These are phyloP conservation scores for Ceratorhiza oryzae-sativae DNA, from an alignment of 1,284 basidiomycete species.

Conservation along the genomic window DNA sequence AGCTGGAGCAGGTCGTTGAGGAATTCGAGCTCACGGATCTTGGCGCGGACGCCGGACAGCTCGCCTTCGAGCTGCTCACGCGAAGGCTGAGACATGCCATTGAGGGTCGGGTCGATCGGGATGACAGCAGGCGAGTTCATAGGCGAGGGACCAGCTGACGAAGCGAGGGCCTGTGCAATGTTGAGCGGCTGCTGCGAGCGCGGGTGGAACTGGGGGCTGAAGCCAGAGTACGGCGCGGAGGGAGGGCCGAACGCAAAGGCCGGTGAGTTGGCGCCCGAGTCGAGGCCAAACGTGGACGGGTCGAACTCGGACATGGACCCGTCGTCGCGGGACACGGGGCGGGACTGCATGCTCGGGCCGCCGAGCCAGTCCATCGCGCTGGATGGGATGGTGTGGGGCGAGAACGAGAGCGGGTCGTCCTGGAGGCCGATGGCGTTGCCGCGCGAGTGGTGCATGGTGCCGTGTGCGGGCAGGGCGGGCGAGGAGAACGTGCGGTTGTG, in stretches of 20 bases:
- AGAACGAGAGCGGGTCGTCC: constrained; percentile 27
- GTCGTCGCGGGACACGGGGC: constrained; percentile 22
- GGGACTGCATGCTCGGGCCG: neutral
- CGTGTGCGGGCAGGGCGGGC: constrained; percentile 25
- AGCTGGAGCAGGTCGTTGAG: constrained; percentile 56
- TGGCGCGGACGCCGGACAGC: constrained; percentile 41
- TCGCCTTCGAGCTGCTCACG: constrained; percentile 42
- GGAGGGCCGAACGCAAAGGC: constrained; percentile 39
- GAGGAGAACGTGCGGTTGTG: constrained; percentile 36
- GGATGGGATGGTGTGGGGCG: constrained; percentile 19
- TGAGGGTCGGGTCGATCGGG: constrained; percentile 37
- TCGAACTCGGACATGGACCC: constrained; percentile 35
- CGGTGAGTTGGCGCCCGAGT: constrained; percentile 38
- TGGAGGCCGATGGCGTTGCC: constrained; percentile 11
- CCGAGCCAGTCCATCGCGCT: constrained; percentile 32
- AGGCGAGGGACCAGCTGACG: constrained; percentile 35
- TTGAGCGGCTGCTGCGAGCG: constrained; percentile 36
- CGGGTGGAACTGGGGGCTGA: constrained; percentile 29
- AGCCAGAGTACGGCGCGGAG: constrained; percentile 36
- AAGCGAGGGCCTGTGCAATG: constrained; percentile 33
- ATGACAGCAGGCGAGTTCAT: constrained; percentile 31
- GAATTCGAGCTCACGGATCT: constrained; percentile 45
- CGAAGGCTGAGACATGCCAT: constrained; percentile 21
- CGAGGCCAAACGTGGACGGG: constrained; percentile 22
- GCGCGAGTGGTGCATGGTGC: constrained; percentile 21